These are phyloP conservation scores for Symbiodinium natans DNA, from an alignment of 73 alveolate species.

Conservation along the genomic window DNA sequence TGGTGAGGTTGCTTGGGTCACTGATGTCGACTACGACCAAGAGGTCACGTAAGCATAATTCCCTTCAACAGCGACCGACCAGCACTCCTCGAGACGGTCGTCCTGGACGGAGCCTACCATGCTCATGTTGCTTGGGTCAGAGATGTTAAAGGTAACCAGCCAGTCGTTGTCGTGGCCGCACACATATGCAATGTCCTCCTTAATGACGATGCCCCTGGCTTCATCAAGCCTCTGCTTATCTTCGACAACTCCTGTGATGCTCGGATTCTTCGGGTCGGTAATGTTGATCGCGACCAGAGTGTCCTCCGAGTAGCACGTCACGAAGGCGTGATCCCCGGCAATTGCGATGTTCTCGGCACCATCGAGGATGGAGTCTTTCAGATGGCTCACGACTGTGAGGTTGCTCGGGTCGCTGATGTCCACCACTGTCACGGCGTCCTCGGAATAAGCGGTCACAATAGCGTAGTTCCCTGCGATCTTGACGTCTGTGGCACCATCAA, in stretches of 20 bases:
- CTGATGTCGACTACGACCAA: not conserved
- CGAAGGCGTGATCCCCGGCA: not conserved
- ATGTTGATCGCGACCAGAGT: not conserved
- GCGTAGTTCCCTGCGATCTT: not conserved
- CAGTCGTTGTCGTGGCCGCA: not conserved
- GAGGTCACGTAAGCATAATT: not conserved
- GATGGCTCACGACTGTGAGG: not conserved
- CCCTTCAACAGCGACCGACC: constrained; percentile 5
- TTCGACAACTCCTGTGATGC: not conserved
- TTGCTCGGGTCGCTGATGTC: not conserved
- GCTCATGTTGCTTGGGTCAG: not conserved
- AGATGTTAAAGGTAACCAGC: not conserved
- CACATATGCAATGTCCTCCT: not conserved
- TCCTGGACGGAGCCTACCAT: not conserved
- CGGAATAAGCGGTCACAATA: not conserved
- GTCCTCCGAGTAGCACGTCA: not conserved
- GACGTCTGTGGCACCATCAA: not conserved
- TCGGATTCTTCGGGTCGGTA: not conserved
- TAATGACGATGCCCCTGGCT: not conserved
- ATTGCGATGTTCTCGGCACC: not conserved
- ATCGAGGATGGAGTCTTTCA: not conserved
- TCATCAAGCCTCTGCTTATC: not conserved
- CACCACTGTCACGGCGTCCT: not conserved
- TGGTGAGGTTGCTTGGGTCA: constrained; percentile 15
- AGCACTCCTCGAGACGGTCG: not conserved